These are phyloP conservation scores for Desmodesmus armatus DNA, from an alignment of 139 green algal genomes.

Conservation along the genomic window DNA sequence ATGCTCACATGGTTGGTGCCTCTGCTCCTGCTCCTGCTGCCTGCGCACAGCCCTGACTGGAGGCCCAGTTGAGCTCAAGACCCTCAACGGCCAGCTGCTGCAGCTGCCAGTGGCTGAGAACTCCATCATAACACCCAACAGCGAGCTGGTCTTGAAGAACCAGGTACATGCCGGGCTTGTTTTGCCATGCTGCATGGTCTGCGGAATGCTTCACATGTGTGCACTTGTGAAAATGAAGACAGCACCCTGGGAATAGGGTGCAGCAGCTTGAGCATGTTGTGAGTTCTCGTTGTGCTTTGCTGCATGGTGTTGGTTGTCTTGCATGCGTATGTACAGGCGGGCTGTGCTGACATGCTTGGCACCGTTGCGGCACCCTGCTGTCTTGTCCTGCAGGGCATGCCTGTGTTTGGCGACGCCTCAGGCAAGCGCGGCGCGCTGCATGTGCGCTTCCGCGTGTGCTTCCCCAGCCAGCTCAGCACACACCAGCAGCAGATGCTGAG, in stretches of 20 bases:
- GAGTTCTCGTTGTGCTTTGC: too few relatives aligned
- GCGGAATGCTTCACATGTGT: neutral
- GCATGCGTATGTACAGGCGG: neutral
- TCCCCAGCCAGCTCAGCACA: slow-evolving; percentile 25
- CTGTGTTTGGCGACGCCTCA: neutral
- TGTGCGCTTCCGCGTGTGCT: slow-evolving; percentile 49
- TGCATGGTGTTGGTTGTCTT: too few relatives aligned
- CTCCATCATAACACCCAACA: slow-evolving; percentile 12
- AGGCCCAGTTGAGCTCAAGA: slow-evolving; percentile 26
- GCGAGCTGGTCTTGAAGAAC: slow-evolving; percentile 34
- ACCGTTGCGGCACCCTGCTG: too few relatives aligned
- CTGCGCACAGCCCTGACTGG: slow-evolving; percentile 44
- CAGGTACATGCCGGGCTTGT: too few relatives aligned
- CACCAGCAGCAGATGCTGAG: slow-evolving; percentile 45
- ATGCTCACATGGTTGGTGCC: too few relatives aligned
- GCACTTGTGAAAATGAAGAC: too few relatives aligned
- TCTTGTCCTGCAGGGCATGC: too few relatives aligned
- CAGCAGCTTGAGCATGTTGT: too few relatives aligned
- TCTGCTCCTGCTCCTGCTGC: too few relatives aligned
- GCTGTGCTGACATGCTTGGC: neutral
- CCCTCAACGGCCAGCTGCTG: slow-evolving; percentile 43
- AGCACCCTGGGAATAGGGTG: too few relatives aligned
- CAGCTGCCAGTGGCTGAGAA: slow-evolving; percentile 26
- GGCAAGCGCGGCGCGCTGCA: slow-evolving; percentile 38
- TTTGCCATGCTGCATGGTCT: neutral